These are phyloP conservation scores for Pseudogymnoascus sp. DNA, from an alignment of 2,329 filamentous ascomycete genomes.

Conservation along the genomic window DNA sequence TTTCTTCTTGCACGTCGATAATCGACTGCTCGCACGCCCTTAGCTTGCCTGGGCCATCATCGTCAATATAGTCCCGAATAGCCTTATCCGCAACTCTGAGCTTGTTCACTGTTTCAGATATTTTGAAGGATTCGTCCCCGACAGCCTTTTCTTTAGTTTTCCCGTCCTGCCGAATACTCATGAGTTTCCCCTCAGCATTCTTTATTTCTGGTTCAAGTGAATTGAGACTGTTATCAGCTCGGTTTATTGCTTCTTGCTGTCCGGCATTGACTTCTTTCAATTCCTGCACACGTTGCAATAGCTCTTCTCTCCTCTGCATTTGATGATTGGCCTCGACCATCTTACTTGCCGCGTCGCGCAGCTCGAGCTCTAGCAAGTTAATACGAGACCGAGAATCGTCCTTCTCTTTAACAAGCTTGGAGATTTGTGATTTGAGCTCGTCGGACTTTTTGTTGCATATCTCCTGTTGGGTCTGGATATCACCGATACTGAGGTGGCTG, in stretches of 20 bases:
- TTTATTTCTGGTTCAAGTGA: conserved; percentile 66
- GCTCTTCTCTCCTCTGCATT: conserved; percentile 69
- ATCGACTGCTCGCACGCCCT: conserved; percentile 62
- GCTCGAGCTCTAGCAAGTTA: conserved; percentile 65
- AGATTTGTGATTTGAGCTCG: conserved; percentile 52
- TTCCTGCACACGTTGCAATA: conserved; percentile 64
- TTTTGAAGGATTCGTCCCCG: conserved; percentile 59
- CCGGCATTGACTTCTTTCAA: conserved; percentile 59
- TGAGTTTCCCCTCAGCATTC: conserved; percentile 66
- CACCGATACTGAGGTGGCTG: conserved; percentile 59
- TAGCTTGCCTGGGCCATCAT: conserved; percentile 66
- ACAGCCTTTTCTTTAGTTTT: conserved; percentile 64
- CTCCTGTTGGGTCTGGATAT: conserved; percentile 72
- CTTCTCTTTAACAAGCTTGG: conserved; percentile 59
- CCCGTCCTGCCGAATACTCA: conserved; percentile 66
- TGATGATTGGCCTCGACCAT: conserved; percentile 63
- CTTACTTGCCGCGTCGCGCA: conserved; percentile 65
- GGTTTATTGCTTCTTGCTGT: conserved; percentile 61
- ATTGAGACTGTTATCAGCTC: conserved; percentile 65
- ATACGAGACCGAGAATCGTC: conserved; percentile 64
- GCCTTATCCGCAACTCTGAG: conserved; percentile 67
- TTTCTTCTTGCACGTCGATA: conserved; percentile 55
- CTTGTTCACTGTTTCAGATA: conserved; percentile 68
- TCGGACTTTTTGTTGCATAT: conserved; percentile 59
- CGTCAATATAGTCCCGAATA: conserved; percentile 70